Conservation (phyloP, 495 filamentous ascomycete species). For the Aspergillus nanangensis region DNA sequence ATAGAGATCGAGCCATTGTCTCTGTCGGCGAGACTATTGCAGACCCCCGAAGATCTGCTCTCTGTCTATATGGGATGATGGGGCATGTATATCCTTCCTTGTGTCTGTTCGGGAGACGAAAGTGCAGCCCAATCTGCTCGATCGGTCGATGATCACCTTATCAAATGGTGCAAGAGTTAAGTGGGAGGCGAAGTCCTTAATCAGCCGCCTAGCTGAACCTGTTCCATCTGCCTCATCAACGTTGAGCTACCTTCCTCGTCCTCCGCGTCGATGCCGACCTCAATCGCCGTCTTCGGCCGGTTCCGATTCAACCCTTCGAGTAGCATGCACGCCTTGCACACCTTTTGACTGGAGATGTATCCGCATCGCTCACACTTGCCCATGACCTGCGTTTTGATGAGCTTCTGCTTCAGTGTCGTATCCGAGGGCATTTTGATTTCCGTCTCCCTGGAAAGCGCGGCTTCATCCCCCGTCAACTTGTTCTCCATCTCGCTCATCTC, state of each 20-base stretch:
- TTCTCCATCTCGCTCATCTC: conserved; percentile 95
- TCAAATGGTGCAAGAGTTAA: no score
- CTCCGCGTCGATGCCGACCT: conserved; percentile 49
- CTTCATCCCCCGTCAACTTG: conserved; percentile 65
- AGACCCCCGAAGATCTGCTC: no score
- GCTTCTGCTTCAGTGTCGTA: conserved; percentile 17
- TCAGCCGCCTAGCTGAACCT: conserved; percentile 34
- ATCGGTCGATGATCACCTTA: no score
- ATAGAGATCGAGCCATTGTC: no score
- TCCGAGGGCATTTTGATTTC: conserved; percentile 54
- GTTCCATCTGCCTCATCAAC: conserved; percentile 51
- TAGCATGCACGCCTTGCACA: conserved; percentile 91
- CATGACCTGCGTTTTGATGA: conserved; percentile 62
- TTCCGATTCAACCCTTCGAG: conserved; percentile 92
- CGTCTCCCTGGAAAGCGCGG: conserved; percentile 59
- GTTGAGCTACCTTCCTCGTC: conserved; percentile 54
- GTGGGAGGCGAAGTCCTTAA: background rate
- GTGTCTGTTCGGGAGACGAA: no score
- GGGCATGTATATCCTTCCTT: no score
- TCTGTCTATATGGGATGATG: no score
- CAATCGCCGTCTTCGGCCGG: conserved; percentile 70
- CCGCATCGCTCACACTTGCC: conserved; percentile 84
- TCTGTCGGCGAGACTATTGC: no score
- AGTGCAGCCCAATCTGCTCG: no score
- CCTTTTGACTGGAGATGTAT: conserved; percentile 90